phyloP scores from a whole-genome alignment of 1,284 basidiomycete genomes.

The Prillingera fragicola region DNA sequence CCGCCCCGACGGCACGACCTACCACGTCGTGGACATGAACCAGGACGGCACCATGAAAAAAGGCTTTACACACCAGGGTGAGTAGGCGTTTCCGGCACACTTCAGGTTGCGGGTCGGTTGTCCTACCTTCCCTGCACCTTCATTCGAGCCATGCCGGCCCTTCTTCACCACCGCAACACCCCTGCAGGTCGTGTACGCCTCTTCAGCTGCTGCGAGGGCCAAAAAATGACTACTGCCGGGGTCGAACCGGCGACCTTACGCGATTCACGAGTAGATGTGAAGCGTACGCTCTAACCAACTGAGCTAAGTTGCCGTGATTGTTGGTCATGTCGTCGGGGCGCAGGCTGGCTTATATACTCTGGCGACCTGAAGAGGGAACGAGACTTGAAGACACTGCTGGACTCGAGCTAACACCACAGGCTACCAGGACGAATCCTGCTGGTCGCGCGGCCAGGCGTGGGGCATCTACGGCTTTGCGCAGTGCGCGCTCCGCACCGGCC shows the following conservation, averaged over 20 bases:
- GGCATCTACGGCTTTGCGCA: constrained; percentile 38
- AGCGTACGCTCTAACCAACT: too few relatives aligned
- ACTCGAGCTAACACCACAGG: too few relatives aligned
- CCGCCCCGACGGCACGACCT: constrained; percentile 31
- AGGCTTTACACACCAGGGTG: constrained; percentile 32
- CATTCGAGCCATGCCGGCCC: too few relatives aligned
- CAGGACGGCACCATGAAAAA: constrained; percentile 14
- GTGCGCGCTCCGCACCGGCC: constrained; percentile 34
- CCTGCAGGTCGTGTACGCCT: too few relatives aligned
- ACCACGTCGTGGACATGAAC: constrained; percentile 38
- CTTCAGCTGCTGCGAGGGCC: too few relatives aligned
- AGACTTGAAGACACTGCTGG: background rate
- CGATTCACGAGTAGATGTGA: too few relatives aligned
- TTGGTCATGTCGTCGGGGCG: background rate
- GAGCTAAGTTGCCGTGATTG: too few relatives aligned
- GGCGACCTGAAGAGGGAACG: background rate
- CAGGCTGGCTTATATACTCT: too few relatives aligned
- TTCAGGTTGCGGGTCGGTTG: background rate
- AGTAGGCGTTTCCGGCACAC: background rate
- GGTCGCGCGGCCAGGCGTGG: constrained; percentile 41
- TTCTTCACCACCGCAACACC: too few relatives aligned
- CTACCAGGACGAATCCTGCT: constrained; percentile 31
- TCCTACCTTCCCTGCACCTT: background rate
- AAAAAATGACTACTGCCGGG: too few relatives aligned
- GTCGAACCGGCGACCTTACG: too few relatives aligned